Base-by-base conservation (phyloP, 2,329 filamentous ascomycete species). In the Fusarium fujikuroi region DNA sequence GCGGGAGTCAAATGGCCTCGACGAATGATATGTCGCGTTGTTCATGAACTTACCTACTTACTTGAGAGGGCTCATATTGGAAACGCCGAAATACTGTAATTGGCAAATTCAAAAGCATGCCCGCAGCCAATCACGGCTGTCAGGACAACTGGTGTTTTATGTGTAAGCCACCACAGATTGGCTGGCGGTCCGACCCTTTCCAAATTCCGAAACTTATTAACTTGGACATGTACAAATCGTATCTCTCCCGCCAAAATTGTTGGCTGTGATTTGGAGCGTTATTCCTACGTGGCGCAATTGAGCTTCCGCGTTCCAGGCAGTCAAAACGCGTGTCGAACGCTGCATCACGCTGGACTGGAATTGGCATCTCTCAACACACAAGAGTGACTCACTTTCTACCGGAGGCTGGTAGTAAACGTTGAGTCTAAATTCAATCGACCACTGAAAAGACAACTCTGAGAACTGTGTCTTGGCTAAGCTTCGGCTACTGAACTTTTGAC, bases 241-340 rank as follows among this genome's bases (percentile, higher is more conserved):
- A 52, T 25, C 9, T 10, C 5, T 15, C 15, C 16, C 8, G 9
- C 11, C 12, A 21, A 7, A 10, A 19, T 4, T 4, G 8, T n/a
- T 32, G 5, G 11, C 30, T 19, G 30, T 50, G 16, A 34, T 1
- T 8, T 10, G 11, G 34, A 34, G 47, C n/a, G 23, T 50, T 12
- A 10, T 8, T 30, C 30, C 9, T n/a, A 2, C 7, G 0, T 5
- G 5, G 11, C 8, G 5, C 2, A 19, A 19, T 34, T 19, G n/a
- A n/a, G 1, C 11, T 18, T 19, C 11, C 2, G 23, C 8, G 2
- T 3, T 18, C 3, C 0, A n/a, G 9, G 28, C 14, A 30, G 30
- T 30, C 10, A 32, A 32, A 32, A 14, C 30, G 30, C 30, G 30
- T 14, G 6, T 32, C 30, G 12, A 32, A 32, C 30, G 12, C 30